Conservation (phyloP, 2,329 filamentous ascomycete species). For the Dactylonectria macrodidyma region DNA sequence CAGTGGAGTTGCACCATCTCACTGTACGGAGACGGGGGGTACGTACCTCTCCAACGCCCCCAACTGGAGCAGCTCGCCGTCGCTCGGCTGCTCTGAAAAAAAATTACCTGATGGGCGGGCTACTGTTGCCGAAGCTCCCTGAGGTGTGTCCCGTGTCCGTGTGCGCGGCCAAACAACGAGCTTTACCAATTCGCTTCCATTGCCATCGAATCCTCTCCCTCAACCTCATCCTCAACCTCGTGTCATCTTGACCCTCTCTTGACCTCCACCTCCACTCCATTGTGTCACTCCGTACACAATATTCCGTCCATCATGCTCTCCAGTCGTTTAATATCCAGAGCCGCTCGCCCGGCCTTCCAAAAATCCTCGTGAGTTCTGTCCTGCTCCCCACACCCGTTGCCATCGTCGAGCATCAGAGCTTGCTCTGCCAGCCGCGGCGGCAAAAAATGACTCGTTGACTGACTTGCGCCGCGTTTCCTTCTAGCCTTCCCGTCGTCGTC, state of each 20-base stretch:
- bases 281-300: slow-evolving; percentile 45
- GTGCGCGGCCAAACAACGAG: slow-evolving; percentile 42
- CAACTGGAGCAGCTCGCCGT: not conserved
- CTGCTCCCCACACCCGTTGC: slow-evolving; percentile 15
- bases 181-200: slow-evolving; percentile 37
- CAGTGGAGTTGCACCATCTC: not conserved
- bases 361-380: slow-evolving; percentile 64
- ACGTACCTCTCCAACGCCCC: slow-evolving; percentile 18
- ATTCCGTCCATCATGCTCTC: slow-evolving; percentile 68
- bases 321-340: slow-evolving; percentile 73
- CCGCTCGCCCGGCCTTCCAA: slow-evolving; percentile 69
- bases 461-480: slow-evolving; percentile 30
- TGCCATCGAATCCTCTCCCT: slow-evolving; percentile 35
- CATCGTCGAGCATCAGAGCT: slow-evolving; percentile 33
- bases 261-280: slow-evolving; percentile 42
- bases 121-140: slow-evolving; percentile 47
- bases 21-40: not conserved
- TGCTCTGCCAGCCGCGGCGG: slow-evolving; percentile 24
- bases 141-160: slow-evolving; percentile 24
- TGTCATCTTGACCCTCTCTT: slow-evolving; percentile 35
- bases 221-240: slow-evolving; percentile 42
- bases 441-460: slow-evolving; percentile 45
- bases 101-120: slow-evolving; percentile 46
- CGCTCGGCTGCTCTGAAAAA: slow-evolving; percentile 34
- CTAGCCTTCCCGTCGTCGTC: slow-evolving; percentile 66